Base-by-base conservation (phyloP, 2,329 filamentous ascomycete genomes). In the Epichloe coenophiala region DNA sequence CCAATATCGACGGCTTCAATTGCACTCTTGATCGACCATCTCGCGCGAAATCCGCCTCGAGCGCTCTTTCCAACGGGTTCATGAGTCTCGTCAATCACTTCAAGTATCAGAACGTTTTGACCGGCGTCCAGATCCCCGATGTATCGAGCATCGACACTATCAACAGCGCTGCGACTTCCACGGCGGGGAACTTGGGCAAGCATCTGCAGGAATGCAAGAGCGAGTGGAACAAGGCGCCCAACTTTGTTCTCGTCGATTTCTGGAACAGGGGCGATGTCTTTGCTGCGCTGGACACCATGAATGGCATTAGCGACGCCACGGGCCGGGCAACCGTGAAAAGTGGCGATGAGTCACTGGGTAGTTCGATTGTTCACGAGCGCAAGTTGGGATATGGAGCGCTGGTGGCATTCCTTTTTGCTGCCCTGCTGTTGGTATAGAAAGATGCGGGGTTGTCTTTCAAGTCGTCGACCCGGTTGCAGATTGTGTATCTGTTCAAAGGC, bases 61-160 rank as follows among this genome's bases (percentile, higher is more conserved):
- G 71, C 1, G 85, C 83, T 2, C 61, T 85, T 27, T 61, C 70
- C 0, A 71, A 73, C 1, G 77, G 77, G 57, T 75, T 80, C 58
- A 74, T 93, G 63, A 80, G 86, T 27, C 71, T 93, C 9, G 75
- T 87, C 70, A 93, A 93, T 71, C 87, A 93, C 69, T 91, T 93
- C 71, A 75, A 84, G 49, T 82, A 90, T 69, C 68, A 73, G 51
- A 66, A 62, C 5, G 61, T 80, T 21, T 63, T 70, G n/a, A 65
- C 74, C 4, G 72, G 71, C 53, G 77, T 87, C 58, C 67, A 77
- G 55, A 69, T 80, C 40, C 84, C 84, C 2, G 77, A 84, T 56
- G 70, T 75, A n/a, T 72, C 68, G 55, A 71, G 76, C 58, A 76
- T 85, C 55, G 67, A 68, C 8, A 76, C 71, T 9, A 88, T 85